These are phyloP conservation scores for Uronychia setigera DNA, from an alignment of 73 alveolate genomes.

Conservation along the genomic window DNA sequence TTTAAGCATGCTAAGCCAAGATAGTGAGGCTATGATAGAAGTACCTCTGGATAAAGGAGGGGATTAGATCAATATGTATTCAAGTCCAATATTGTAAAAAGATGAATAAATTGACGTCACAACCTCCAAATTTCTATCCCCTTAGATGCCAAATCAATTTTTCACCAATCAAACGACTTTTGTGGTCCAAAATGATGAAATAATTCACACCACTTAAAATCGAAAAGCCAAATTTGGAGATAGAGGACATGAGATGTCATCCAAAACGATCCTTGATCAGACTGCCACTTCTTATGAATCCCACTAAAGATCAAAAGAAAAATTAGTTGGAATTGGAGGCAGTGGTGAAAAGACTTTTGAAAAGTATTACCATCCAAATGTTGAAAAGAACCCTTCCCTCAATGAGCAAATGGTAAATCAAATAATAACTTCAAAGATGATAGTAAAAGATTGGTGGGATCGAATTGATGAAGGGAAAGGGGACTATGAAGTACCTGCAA, in stretches of 20 bases:
- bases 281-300: too few relatives aligned
- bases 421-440: neutral
- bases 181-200: neutral
- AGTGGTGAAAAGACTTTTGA: too few relatives aligned
- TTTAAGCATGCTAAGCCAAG: conserved; percentile 15
- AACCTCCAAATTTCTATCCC: too few relatives aligned
- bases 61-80: conserved; percentile 5
- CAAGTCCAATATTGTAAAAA: neutral
- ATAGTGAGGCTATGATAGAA: conserved; percentile 20
- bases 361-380: too few relatives aligned
- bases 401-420: conserved; percentile 57
- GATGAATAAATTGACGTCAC: too few relatives aligned
- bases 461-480: conserved; percentile 33
- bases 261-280: too few relatives aligned
- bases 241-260: too few relatives aligned
- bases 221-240: too few relatives aligned
- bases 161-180: neutral
- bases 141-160: too few relatives aligned
- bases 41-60: conserved; percentile 35
- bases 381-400: conserved; percentile 13
- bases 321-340: too few relatives aligned
- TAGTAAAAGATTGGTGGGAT: conserved; percentile 59
- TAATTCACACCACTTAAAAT: too few relatives aligned
- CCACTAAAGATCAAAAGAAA: too few relatives aligned
- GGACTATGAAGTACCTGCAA: conserved; percentile 28